Base-by-base conservation (phyloP, 441 rosid genomes). In the Melastoma candidum region DNA sequence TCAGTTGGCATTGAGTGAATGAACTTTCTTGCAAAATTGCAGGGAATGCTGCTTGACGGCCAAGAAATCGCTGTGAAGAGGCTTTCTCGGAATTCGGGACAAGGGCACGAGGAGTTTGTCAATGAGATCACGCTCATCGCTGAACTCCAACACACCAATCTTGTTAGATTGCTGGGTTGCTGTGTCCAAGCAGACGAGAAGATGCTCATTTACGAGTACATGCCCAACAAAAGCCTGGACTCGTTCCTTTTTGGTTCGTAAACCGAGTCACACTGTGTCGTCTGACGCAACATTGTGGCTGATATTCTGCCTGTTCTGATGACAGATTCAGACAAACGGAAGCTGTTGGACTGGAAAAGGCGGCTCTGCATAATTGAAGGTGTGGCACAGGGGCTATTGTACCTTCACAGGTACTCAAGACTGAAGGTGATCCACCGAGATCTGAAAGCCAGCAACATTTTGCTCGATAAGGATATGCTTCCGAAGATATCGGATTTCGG, bases 401-500 rank as follows among this genome's bases (percentile, higher is more conserved):
- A 75, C 53, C 66, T 80, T 12, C 83, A 77, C 3, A 76, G 71
- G 47, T 79, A 79, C 48, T 79, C 79, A 12, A 63, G 77, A 46
- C 77, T 79, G 7, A 76, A 65, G 54, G 72, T 76, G 58, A 61
- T 71, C 26, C 84, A 76, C 36, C 65, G 82, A 13, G 85, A 80
- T 61, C 4, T 80, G 63, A 80, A 80, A 49, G 77, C 70, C 50
- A 80, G 80, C 66, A 77, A 80, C 63, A 67, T 77, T 25, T 56
- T 80, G 45, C 56, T 80, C 48, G 86, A 77, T 17, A 63, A 69
- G 0, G 68, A 73, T 46, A 67, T 75, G 77, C 71, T 63, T 51
- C 83, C 79, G 0, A 80, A 80, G 48, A 77, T 80, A 65, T 80
- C 83, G 0, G 78, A 80, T 27, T 77, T 80, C 26, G 86, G 86